A percentile compares a stretch with the other conserved stretches of the same genome.
Conservation (phyloP, 352 stramenopile genomes). For the Globisporangium heterothallicum region DNA sequence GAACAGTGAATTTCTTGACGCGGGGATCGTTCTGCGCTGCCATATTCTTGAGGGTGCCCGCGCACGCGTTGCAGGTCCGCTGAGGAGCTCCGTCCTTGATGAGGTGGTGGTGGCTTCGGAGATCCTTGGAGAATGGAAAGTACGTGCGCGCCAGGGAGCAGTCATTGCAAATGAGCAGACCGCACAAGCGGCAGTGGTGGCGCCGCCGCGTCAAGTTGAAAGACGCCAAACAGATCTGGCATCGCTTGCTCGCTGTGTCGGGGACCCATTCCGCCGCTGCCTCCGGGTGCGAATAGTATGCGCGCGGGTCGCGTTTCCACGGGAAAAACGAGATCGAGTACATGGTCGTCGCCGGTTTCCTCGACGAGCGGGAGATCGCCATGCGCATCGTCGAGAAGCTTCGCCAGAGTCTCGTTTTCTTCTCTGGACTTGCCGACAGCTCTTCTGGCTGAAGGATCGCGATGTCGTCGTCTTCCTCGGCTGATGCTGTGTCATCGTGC, state of each 20-base stretch:
- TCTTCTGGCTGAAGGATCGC: conserved; percentile 14
- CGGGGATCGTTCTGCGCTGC: conserved; percentile 46
- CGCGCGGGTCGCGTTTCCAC: conserved; percentile 63
- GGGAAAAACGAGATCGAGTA: conserved; percentile 76
- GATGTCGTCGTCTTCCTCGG: conserved; percentile 15
- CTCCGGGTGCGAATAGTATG: conserved; percentile 66
- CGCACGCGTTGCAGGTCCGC: conserved; percentile 64
- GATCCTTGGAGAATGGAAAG: conserved; percentile 43
- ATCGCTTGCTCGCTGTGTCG: conserved; percentile 55
- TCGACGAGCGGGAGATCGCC: conserved; percentile 12
- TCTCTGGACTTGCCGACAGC: background rate
- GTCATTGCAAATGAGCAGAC: conserved; percentile 60
- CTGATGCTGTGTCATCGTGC: background rate
- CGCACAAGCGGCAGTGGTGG: conserved; percentile 84
- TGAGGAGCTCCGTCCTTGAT: conserved; percentile 68
- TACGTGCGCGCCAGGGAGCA: conserved; percentile 68
- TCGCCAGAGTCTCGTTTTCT: conserved; percentile 3
- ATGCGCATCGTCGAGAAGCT: conserved; percentile 12
- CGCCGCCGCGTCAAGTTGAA: conserved; percentile 63
- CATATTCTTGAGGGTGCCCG: conserved; percentile 58
- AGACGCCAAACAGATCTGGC: conserved; percentile 47
- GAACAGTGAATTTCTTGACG: conserved; percentile 44
- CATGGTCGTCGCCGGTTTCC: conserved; percentile 33
- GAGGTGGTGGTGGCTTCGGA: conserved; percentile 52
- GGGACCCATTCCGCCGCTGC: conserved; percentile 68